Base-by-base conservation (phyloP, 73 alveolate species). In the Blepharisma stoltei region DNA sequence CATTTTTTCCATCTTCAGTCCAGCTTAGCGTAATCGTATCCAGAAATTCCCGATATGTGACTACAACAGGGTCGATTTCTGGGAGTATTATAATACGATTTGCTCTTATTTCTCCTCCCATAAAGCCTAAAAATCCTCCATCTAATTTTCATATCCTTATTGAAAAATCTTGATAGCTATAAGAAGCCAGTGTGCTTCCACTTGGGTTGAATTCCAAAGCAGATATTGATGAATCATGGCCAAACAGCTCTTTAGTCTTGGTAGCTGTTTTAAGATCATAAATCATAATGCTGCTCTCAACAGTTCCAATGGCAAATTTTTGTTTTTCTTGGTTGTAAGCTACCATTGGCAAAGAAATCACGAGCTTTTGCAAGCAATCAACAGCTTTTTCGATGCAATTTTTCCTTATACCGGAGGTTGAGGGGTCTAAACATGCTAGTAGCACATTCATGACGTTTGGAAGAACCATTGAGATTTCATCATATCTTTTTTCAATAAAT, bases 231-330 rank as follows among this genome's bases (percentile, higher is more conserved):
- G 27, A 11, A 14, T 11, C 23, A 52, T 52, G 66, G n/a, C 66
- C 66, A 14, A 1, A 14, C 0, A 52, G 66, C 23, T 14, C 23
- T 52, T 52, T 52, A 1, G 27, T 14, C 23, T 4, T 11, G 23
- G 27, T 52, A 52, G 66, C 66, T 14, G 66, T 52, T 52, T 52
- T 52, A 20, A 52, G 66, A 20, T 52, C 66, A 52, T 52, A 52
- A 52, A 52, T 52, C 66, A 52, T 20, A 52, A 52, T 20, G 27
- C n/a, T 14, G 66, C 23, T 52, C 27, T 52, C 66, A 11, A 52
- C 23, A 14, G 66, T 52, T 14, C 66, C 66, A 52, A 52, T 52
- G 5, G 66, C 66, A 52, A 52, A 20, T 52, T 20, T 52, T 52
- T 52, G 66, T 4, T 52, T 52, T 2, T 14, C 66, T 20, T 52